Conservation (phyloP, 1,139 yeast genomes). For the Yamadazyma sp. region DNA sequence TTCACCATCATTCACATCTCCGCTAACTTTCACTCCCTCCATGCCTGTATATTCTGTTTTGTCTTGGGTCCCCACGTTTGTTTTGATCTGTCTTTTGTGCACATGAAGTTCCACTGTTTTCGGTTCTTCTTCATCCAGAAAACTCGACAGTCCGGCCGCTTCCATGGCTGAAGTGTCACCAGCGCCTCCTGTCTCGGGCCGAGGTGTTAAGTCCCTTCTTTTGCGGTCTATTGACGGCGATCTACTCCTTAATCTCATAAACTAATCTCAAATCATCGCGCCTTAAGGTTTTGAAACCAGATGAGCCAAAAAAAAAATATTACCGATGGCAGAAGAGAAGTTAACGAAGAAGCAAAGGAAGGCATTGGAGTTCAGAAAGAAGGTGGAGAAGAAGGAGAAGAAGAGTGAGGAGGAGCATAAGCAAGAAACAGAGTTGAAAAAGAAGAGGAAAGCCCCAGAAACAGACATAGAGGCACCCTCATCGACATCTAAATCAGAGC, state of each 20-base stretch:
- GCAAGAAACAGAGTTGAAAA: conserved; percentile 21
- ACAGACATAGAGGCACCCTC: conserved; percentile 17
- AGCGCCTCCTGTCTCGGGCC: not conserved
- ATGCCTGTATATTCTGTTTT: not conserved
- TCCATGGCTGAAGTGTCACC: not conserved
- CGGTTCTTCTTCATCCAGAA: not conserved
- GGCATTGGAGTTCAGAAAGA: conserved; percentile 64
- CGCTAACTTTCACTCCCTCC: not conserved
- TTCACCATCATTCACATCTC: not conserved
- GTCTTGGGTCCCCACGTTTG: conserved; percentile 3
- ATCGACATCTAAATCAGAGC: conserved; percentile 23
- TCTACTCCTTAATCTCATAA: conserved; percentile 7
- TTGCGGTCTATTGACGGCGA: conserved; percentile 11
- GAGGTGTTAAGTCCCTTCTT: conserved; percentile 10
- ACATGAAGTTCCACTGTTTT: not conserved
- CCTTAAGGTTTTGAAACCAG: not conserved
- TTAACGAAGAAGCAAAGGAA: conserved; percentile 78
- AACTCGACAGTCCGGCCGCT: not conserved
- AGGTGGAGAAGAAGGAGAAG: conserved; percentile 35
- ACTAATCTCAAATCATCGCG: conserved; percentile 7
- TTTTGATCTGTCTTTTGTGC: conserved; percentile 3
- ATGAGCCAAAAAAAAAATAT: conserved; percentile 1
- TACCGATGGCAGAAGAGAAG: conserved; percentile 25
- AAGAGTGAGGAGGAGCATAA: conserved; percentile 25
- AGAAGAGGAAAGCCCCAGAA: conserved; percentile 17